phyloP scores from a whole-genome alignment of 1,139 yeast species.

The Blastobotrys illinoisensis region DNA sequence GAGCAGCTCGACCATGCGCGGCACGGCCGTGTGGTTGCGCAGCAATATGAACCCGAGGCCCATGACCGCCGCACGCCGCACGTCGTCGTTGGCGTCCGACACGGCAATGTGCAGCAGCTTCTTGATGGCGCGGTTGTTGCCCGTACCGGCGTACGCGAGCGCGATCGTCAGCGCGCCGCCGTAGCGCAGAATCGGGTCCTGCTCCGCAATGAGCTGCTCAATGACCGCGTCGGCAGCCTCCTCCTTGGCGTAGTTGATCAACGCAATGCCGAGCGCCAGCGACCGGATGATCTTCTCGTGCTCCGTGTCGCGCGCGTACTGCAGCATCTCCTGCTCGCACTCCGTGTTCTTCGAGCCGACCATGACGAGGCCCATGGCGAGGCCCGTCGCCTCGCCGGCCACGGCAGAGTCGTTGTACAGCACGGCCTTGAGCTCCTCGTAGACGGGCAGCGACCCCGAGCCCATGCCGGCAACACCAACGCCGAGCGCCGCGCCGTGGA shows the following conservation, averaged over 20 bases:
- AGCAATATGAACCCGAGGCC: slow-evolving; percentile 89
- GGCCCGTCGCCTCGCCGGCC: slow-evolving; percentile 95
- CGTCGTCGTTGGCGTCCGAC: slow-evolving; percentile 94
- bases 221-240: slow-evolving; percentile 73
- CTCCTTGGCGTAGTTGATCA: slow-evolving; percentile 81
- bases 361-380: slow-evolving; percentile 95
- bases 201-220: slow-evolving; percentile 62
- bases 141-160: slow-evolving; percentile 95
- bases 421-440: slow-evolving; percentile 79
- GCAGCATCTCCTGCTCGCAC: slow-evolving; percentile 76
- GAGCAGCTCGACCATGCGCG: slow-evolving; percentile 87
- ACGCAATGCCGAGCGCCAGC: slow-evolving; percentile 81
- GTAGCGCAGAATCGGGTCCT: slow-evolving; percentile 80
- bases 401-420: slow-evolving; percentile 87
- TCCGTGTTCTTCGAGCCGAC: slow-evolving; percentile 80
- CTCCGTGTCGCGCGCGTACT: slow-evolving; percentile 91
- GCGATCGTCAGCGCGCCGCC: slow-evolving; percentile 96
- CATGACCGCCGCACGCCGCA: slow-evolving; percentile 92
- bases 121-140: slow-evolving; percentile 81
- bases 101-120: slow-evolving; percentile 88
- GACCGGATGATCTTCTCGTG: slow-evolving; percentile 95
- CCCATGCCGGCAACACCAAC: slow-evolving; percentile 98
- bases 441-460: slow-evolving; percentile 63
- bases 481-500: slow-evolving; percentile 96
- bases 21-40: slow-evolving; percentile 89